Evolutionary conservation across 257 asterid species (phyloP), one percentile per base, ranked within the genome.

Genomic region (Cordia subcordata): DNA sequence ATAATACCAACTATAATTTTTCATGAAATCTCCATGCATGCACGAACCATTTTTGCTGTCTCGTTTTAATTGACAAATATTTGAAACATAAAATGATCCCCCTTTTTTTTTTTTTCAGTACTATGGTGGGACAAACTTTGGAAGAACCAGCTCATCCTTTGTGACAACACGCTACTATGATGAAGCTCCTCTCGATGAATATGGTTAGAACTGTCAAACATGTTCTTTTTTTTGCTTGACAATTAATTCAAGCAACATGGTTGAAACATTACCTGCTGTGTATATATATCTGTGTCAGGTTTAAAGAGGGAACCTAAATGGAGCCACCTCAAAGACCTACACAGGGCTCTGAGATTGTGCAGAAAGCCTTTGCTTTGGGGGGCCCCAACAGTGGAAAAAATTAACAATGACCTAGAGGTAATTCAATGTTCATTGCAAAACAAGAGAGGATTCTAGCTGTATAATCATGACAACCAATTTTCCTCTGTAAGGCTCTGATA

Each of bases 141-240:
- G 95, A 17, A 74, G 99, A 75, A 77, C 94, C 3, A 67, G 83
- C 50, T 92, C 99, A 15, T 86, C 96, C 13, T 92, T 92, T 45
- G 99, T 92, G 57, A 75, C 99, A 13, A 84, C 96, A 8, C 90
- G 96, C 15, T 92, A 92, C 70, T 92, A 92, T 10, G 99, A 92
- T 13, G 99, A 92, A 79, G 99, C 99, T 49, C 99, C 99, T 16
- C 76, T 92, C 0, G 99, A 92, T 65, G 96, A 89, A 82, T 92
- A 11, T 49, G 99, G 98, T 91, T 64, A 40, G 64, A 14, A 57
- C 42, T 5, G 13, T 16, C 18, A 46, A 55, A n/a, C n/a, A n/a
- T n/a, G n/a, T n/a, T n/a, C n/a, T n/a, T n/a, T 27, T 27, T 27
- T 6, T 27, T 27, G 35, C 35, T 27, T 27, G 6, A 27, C 35